These are phyloP conservation scores for Chytriomyces confervae DNA, from an alignment of 192 early-diverging fungal species.

Conservation along the genomic window DNA sequence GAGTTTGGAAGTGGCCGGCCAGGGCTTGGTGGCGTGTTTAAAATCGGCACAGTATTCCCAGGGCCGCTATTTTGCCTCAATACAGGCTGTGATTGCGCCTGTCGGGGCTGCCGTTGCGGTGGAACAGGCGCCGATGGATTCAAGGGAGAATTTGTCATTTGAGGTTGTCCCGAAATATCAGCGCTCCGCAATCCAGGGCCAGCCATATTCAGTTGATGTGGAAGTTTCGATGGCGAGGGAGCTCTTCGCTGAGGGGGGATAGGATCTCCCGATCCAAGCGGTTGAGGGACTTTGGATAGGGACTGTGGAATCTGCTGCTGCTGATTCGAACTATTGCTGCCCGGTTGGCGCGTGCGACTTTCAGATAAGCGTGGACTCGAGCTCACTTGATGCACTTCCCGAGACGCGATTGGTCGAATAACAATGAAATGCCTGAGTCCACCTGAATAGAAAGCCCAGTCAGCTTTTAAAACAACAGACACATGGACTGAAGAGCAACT, in stretches of 20 bases:
- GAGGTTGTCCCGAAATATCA: too few relatives aligned
- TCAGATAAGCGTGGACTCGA: neutral
- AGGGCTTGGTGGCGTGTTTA: too few relatives aligned
- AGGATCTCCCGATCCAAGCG: too few relatives aligned
- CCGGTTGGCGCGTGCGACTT: neutral
- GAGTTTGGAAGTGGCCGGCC: too few relatives aligned
- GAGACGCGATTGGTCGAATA: constrained; percentile 5
- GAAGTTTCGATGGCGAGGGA: too few relatives aligned
- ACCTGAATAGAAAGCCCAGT: neutral
- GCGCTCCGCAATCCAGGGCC: too few relatives aligned
- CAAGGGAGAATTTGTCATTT: neutral
- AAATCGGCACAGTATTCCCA: neutral
- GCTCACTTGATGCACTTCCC: neutral
- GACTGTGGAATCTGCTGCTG: neutral
- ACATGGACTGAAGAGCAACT: neutral
- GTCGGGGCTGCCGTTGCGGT: neutral
- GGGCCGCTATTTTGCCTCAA: neutral
- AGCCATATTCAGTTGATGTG: too few relatives aligned
- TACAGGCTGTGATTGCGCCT: neutral
- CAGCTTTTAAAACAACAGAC: neutral
- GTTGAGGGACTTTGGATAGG: too few relatives aligned
- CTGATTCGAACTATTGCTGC: neutral
- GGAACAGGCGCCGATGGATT: neutral
- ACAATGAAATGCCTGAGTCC: constrained; percentile 23
- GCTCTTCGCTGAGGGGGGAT: too few relatives aligned